phyloP scores from a whole-genome alignment of 140 eudicot genomes.

The Oenanthe javanica region DNA sequence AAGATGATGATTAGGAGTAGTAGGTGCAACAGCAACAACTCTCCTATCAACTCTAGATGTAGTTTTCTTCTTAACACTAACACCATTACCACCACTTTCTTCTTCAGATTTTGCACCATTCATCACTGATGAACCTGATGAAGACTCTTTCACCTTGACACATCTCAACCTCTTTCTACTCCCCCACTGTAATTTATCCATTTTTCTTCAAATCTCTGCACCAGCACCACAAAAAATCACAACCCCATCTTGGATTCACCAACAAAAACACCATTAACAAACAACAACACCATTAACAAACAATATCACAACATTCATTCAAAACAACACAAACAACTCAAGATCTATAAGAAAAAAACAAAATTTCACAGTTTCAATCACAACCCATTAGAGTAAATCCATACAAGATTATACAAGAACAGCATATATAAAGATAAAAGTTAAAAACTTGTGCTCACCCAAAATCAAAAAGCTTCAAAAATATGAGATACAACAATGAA shows the following conservation, averaged over 20 bases:
- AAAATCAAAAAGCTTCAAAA: not conserved
- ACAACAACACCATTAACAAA: too few species aligned
- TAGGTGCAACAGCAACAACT: constrained; percentile 21
- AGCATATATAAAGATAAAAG: not conserved
- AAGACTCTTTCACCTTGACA: constrained; percentile 52
- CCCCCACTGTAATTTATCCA: constrained; percentile 90
- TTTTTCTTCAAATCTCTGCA: constrained; percentile 11
- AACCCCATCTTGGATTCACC: constrained; percentile 7
- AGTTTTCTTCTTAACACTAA: constrained; percentile 46
- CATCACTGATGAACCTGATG: constrained; percentile 15
- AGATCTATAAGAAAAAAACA: constrained; percentile 24
- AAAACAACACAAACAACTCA: constrained; percentile 33
- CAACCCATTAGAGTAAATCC: constrained; percentile 1
- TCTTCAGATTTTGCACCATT: constrained; percentile 37
- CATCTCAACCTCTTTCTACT: constrained; percentile 69
- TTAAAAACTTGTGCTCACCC: not conserved
- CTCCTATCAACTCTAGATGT: constrained; percentile 57
- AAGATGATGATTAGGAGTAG: not conserved
- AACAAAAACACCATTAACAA: not conserved
- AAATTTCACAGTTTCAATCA: constrained; percentile 18
- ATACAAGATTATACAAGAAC: not conserved
- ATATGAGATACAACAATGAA: not conserved
- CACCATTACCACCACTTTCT: constrained; percentile 24
- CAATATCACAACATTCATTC: not conserved
- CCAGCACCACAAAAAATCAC: not conserved